These are phyloP conservation scores for Arthrinium puccinioides DNA, from an alignment of 2,329 filamentous ascomycete genomes.

Conservation along the genomic window DNA sequence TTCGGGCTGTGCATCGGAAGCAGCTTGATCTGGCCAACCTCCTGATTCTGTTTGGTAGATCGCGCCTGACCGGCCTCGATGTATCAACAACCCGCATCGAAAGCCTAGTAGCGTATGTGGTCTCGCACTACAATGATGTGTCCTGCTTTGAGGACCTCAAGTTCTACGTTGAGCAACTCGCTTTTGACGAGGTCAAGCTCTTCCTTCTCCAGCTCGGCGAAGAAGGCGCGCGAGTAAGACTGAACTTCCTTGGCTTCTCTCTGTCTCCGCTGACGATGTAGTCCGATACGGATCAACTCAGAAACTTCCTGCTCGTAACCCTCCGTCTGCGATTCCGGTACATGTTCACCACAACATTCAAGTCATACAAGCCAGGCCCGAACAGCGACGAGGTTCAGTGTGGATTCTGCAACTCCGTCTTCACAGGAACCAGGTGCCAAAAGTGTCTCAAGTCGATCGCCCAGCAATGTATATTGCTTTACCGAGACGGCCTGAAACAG, in stretches of 20 bases:
- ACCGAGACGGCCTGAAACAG: constrained; percentile 11
- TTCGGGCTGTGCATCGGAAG: constrained; percentile 7
- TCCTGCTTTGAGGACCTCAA: constrained; percentile 42
- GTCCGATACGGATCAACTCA: constrained; percentile 3
- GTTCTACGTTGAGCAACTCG: constrained; percentile 33
- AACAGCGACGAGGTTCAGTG: background rate
- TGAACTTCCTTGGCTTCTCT: background rate
- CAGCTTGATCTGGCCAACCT: constrained; percentile 8
- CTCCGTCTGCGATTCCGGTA: constrained; percentile 6
- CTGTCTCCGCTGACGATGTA: background rate
- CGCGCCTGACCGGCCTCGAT: background rate
- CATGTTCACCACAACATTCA: constrained; percentile 2
- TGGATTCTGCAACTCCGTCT: background rate
- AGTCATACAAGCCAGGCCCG: background rate
- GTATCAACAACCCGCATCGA: constrained; percentile 6
- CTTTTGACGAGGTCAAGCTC: constrained; percentile 28
- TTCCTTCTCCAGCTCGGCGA: constrained; percentile 23
- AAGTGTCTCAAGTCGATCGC: constrained; percentile 16
- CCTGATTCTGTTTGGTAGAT: constrained; percentile 5
- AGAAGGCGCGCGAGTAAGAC: constrained; percentile 20
- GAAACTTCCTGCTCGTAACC: constrained; percentile 2
- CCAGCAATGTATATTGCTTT: constrained; percentile 11
- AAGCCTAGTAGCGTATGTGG: constrained; percentile 28
- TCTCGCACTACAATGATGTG: constrained; percentile 25
- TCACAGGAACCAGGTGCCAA: constrained; percentile 6